Conservation (phyloP, 805 yeast genomes). For the Monosporozyma yasuniensis region DNA sequence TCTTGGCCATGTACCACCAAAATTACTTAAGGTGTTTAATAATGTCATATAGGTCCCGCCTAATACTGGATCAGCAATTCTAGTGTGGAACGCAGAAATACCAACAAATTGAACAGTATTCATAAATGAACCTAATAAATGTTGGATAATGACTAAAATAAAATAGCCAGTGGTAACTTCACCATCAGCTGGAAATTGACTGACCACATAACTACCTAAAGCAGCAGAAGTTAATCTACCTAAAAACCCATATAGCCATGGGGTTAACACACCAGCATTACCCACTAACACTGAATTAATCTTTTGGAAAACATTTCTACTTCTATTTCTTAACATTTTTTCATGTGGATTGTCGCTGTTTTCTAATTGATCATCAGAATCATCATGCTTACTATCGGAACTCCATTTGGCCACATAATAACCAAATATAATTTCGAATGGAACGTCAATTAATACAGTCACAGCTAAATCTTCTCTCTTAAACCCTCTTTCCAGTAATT, state of each 20-base stretch:
- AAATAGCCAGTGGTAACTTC: slow-evolving; percentile 47
- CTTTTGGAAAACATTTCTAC: not conserved
- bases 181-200: slow-evolving; percentile 53
- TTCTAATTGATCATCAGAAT: not conserved
- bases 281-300: slow-evolving; percentile 20
- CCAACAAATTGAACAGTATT: slow-evolving; percentile 92
- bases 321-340: not conserved
- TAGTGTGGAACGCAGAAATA: slow-evolving; percentile 88
- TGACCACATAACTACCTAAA: slow-evolving; percentile 65
- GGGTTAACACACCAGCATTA: slow-evolving; percentile 54
- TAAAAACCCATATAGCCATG: slow-evolving; percentile 83
- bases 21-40: slow-evolving; percentile 78
- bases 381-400: slow-evolving; percentile 36
- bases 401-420: slow-evolving; percentile 96
- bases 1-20: slow-evolving; percentile 98
- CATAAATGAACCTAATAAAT: slow-evolving; percentile 82
- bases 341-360: slow-evolving; percentile 5
- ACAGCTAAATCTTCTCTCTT: slow-evolving; percentile 89
- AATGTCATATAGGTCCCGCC: slow-evolving; percentile 99
- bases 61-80: slow-evolving; percentile 87
- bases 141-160: slow-evolving; percentile 67
- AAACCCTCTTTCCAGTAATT: slow-evolving; percentile 82
- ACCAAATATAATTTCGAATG: slow-evolving; percentile 91
- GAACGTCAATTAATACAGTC: slow-evolving; percentile 88
- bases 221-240: slow-evolving; percentile 74